Conservation (phyloP, 2,329 filamentous ascomycete genomes). For the Xylaria sp. region DNA sequence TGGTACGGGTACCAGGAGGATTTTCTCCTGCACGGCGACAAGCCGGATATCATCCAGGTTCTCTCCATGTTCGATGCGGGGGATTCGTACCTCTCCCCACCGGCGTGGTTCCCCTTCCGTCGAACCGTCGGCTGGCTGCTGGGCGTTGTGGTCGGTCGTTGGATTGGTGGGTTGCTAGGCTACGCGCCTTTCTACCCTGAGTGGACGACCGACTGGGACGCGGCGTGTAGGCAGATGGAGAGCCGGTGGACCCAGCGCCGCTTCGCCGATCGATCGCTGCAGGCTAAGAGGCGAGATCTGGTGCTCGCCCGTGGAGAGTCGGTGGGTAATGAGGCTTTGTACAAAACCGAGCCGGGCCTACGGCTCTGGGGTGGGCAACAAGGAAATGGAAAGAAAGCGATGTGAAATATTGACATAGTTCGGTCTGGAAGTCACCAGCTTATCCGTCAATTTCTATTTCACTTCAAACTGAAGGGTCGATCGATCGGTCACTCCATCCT, state of each 20-base stretch:
- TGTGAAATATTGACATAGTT: neutral
- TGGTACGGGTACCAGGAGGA: constrained; percentile 35
- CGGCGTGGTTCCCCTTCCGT: constrained; percentile 43
- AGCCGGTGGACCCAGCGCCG: neutral
- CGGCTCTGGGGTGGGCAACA: neutral
- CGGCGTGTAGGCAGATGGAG: constrained; percentile 40
- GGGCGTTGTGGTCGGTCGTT: constrained; percentile 42
- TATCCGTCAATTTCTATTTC: neutral
- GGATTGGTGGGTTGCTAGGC: constrained; percentile 44
- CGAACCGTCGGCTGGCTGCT: constrained; percentile 31
- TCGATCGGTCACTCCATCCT: neutral
- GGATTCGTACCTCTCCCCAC: constrained; percentile 26
- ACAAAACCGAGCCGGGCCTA: neutral
- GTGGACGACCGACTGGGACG: constrained; percentile 46
- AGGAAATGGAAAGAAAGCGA: neutral
- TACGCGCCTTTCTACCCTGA: constrained; percentile 45
- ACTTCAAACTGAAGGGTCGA: neutral
- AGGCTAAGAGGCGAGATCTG: neutral
- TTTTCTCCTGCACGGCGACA: neutral
- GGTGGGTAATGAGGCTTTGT: neutral
- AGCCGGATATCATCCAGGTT: constrained; percentile 24
- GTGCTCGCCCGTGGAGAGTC: neutral
- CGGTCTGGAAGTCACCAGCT: neutral
- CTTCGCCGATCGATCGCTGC: neutral
- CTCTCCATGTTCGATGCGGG: constrained; percentile 20